Evolutionary conservation across 129 eudicot species (phyloP).

Genomic region (Oenanthe sinensis): DNA sequence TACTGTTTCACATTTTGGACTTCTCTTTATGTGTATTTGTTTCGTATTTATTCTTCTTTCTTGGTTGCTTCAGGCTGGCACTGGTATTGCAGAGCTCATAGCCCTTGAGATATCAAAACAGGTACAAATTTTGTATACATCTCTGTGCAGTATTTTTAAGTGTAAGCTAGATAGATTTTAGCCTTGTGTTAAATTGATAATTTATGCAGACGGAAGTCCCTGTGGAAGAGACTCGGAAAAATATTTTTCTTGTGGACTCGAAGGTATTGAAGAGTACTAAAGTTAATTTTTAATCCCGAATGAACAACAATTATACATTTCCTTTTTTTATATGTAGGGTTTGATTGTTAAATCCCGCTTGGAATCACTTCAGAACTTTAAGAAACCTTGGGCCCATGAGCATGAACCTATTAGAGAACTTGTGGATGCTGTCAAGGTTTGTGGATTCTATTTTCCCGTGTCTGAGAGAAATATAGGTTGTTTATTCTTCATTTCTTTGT

Average conservation of each 20-base stretch:
- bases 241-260: constrained; percentile 86
- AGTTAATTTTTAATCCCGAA: not conserved
- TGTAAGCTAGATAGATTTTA: not conserved
- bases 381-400: constrained; percentile 99
- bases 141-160: not conserved
- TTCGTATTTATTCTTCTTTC: constrained; percentile 2
- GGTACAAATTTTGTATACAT: constrained; percentile 32
- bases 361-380: constrained; percentile 92
- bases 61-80: constrained; percentile 78
- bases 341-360: constrained; percentile 75
- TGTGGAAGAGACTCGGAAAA: constrained; percentile 83
- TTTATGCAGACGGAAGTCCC: constrained; percentile 68
- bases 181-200: constrained; percentile 8
- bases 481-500: constrained; percentile 2
- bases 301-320: not conserved
- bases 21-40: not conserved
- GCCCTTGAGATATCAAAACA: constrained; percentile 97
- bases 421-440: constrained; percentile 82
- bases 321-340: constrained; percentile 46
- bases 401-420: constrained; percentile 63
- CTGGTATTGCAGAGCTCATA: constrained; percentile 98
- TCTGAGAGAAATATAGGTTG: not conserved
- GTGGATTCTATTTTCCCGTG: not conserved
- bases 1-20: not conserved
- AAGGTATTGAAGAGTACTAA: constrained; percentile 39